A percentile compares a stretch with the other conserved stretches of the same genome.
phyloP scores from a whole-genome alignment of 306 rosid genomes.

The Medicago ruthenica region DNA sequence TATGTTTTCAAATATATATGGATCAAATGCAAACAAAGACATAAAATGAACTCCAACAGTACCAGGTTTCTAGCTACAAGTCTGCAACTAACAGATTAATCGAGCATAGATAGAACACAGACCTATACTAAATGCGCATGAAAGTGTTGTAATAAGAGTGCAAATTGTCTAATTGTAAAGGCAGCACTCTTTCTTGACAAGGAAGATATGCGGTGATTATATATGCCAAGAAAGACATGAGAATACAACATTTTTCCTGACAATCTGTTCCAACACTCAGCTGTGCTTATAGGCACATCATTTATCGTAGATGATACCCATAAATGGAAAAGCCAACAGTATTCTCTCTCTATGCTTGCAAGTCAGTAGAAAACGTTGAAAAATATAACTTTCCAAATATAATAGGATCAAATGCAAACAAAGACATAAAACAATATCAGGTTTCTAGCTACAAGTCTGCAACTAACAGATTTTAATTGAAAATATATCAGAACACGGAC shows the following conservation, averaged over 20 bases:
- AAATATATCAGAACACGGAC: background rate
- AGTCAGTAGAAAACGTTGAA: constrained; percentile 9
- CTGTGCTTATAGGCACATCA: constrained; percentile 7
- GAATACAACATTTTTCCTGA: constrained; percentile 8
- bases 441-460: constrained; percentile 32
- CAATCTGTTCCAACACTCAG: constrained; percentile 3
- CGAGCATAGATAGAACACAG: constrained; percentile 5
- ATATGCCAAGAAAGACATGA: constrained; percentile 6
- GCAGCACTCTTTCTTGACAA: too few species aligned
- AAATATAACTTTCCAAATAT: background rate
- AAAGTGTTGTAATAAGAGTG: constrained; percentile 1
- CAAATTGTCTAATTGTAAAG: constrained; percentile 18
- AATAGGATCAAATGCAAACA: constrained; percentile 6
- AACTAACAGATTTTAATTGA: constrained; percentile 27
- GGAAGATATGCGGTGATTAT: background rate
- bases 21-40: constrained; percentile 13
- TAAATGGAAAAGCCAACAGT: constrained; percentile 21
- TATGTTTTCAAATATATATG: background rate
- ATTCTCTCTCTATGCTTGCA: background rate
- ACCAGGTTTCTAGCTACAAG: constrained; percentile 30
- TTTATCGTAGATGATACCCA: background rate
- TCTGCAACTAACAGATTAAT: constrained; percentile 29
- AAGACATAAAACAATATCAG: constrained; percentile 14
- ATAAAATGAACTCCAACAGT: background rate
- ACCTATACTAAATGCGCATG: background rate